Conservation (phyloP, 2,329 filamentous ascomycete species). For the Xylariaceae sp. region DNA sequence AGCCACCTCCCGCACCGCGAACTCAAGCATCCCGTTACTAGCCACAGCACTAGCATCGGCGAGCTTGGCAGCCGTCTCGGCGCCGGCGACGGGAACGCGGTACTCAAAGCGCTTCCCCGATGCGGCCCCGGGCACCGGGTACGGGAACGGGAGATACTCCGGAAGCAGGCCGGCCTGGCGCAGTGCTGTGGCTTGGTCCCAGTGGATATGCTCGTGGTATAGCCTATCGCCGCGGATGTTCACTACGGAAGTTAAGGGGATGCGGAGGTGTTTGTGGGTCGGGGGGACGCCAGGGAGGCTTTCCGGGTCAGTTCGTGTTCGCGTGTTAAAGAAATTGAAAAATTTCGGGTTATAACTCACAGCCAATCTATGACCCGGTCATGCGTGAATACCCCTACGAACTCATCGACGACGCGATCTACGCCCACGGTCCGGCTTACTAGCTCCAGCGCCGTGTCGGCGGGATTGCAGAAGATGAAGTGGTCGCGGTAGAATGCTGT, state of each 20-base stretch:
- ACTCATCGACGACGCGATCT: conserved; percentile 69
- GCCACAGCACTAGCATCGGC: conserved; percentile 46
- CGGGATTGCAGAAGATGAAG: conserved; percentile 71
- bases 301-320: conserved; percentile 25
- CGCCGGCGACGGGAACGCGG: conserved; percentile 55
- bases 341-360: conserved; percentile 45
- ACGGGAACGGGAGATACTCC: conserved; percentile 61
- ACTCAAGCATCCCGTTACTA: conserved; percentile 54
- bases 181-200: conserved; percentile 63
- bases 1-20: conserved; percentile 17
- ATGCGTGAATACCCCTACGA: conserved; percentile 62
- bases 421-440: conserved; percentile 68
- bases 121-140: conserved; percentile 42
- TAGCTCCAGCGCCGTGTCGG: conserved; percentile 63
- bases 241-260: conserved; percentile 62
- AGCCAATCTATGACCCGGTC: conserved; percentile 63
- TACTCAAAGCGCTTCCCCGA: conserved; percentile 47
- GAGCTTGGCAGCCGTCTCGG: conserved; percentile 48
- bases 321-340: too few species aligned
- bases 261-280: conserved; percentile 48
- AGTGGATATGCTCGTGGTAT: conserved; percentile 67
- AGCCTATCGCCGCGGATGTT: conserved; percentile 64
- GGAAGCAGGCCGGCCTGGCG: conserved; percentile 60
- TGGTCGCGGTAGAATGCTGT: conserved; percentile 67
- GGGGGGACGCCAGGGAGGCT: conserved; percentile 56